Conservation (phyloP, 352 stramenopile species). For the Globisporangium echinulatum region DNA sequence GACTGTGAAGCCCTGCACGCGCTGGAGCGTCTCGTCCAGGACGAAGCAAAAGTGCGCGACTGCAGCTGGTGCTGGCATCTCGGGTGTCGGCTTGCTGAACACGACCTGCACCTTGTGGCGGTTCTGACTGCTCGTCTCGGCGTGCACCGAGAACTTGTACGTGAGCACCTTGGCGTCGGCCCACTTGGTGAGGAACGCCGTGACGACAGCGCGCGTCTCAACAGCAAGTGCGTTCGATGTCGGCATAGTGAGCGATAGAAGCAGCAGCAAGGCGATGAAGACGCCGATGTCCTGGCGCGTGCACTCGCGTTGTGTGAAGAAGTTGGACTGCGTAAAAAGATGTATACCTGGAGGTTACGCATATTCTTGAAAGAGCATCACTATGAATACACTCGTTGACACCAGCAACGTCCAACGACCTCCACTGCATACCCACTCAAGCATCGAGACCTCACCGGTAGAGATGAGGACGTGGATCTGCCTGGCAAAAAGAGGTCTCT, state of each 20-base stretch:
- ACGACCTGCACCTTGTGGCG: conserved; percentile 40
- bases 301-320: too few relatives aligned
- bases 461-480: too few relatives aligned
- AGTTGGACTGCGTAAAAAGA: too few relatives aligned
- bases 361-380: too few relatives aligned
- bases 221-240: conserved; percentile 17
- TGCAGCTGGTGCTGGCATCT: conserved; percentile 27
- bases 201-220: conserved; percentile 36
- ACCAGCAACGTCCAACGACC: too few relatives aligned
- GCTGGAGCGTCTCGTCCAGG: conserved; percentile 30
- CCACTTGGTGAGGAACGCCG: conserved; percentile 38
- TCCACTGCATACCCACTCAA: too few relatives aligned
- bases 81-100: conserved; percentile 55
- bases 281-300: too few relatives aligned
- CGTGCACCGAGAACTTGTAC: conserved; percentile 54
- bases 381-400: too few relatives aligned
- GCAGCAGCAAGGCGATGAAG: too few relatives aligned
- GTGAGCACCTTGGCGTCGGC: conserved; percentile 26
- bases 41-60: conserved; percentile 59
- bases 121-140: conserved; percentile 22
- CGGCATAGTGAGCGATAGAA: conserved; percentile 13
- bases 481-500: too few relatives aligned
- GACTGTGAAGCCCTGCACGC: conserved; percentile 47
- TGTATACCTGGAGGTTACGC: too few relatives aligned
- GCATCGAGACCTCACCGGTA: too few relatives aligned